Base-by-base conservation (phyloP, 257 asterid species). In the Plantago ovata region DNA sequence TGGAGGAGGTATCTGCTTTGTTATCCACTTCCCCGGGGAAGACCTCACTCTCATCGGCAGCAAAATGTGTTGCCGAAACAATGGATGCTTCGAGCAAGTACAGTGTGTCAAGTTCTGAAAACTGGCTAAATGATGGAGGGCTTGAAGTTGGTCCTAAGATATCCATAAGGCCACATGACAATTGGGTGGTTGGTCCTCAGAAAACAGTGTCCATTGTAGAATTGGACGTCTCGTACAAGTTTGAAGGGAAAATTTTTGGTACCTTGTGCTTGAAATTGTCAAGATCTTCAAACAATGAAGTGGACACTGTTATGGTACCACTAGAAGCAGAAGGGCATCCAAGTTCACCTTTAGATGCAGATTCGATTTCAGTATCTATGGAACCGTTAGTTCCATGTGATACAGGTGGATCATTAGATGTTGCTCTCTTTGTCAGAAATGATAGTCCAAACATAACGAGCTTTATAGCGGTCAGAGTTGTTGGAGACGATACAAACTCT, bases 1-100 rank as follows among this genome's bases (percentile, higher is more conserved):
- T 91, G 61, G 80, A 83, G 77, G 92, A 84, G 78, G 77, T 91
- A 54, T 76, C 79, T 68, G 78, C 84, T 70, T 87, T 86, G 94
- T 69, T 85, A 42, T 87, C 89, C 46, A 49, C 77, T 73, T 80
- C 85, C 55, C 72, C 81, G 3, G 92, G 84, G 66, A 74, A 77
- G 67, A 45, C 67, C 57, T 77, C 78, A 18, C 67, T 53, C 6
- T 71, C 67, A 16, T 78, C 87, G 41, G 69, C 72, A 71, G 77
- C 83, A 45, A 58, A 74, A 28, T 91, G 95, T 67, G 56, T 70
- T 60, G 49, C 66, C 32, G 69, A 51, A 21, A 59, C 58, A 22
- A 22, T 21, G 38, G 74, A 75, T 21, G 74, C 54, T 71, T 69
- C 70, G 3, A 46, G 63, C 21, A 79, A 77, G 19, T 58, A 62